phyloP scores from a whole-genome alignment of 805 yeast species.

The Candida morakotiae region DNA sequence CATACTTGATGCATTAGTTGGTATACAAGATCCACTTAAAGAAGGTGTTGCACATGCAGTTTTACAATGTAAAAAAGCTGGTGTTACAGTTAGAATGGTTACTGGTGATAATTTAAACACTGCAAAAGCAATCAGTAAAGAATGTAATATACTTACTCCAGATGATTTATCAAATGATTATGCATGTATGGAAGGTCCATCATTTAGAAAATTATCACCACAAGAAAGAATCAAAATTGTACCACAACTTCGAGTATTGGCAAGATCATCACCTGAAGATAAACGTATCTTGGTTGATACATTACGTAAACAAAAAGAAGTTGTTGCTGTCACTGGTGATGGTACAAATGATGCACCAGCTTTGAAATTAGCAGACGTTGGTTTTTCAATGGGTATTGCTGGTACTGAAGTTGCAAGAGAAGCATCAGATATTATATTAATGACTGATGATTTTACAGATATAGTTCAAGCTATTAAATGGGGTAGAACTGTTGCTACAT shows the following conservation, averaged over 20 bases:
- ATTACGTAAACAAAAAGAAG: constrained; percentile 76
- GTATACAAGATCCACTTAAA: constrained; percentile 93
- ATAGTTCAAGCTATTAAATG: constrained; percentile 96
- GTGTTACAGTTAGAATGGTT: constrained; percentile 95
- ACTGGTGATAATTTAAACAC: constrained; percentile 94
- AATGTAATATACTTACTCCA: constrained; percentile 70
- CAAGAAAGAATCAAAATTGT: constrained; percentile 55
- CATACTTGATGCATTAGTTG: constrained; percentile 71
- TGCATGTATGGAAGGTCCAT: constrained; percentile 90
- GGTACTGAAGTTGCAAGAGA: constrained; percentile 99
- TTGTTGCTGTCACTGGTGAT: constrained; percentile 98
- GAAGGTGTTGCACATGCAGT: constrained; percentile 90
- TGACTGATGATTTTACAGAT: constrained; percentile 92
- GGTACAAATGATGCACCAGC: constrained; percentile 99
- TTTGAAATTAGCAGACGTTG: constrained; percentile 92
- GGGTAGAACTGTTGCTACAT: constrained; percentile 96
- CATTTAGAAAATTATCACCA: constrained; percentile 63
- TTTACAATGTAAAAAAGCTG: constrained; percentile 78
- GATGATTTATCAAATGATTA: constrained; percentile 49
- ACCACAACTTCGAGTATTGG: constrained; percentile 80
- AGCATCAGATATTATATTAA: constrained; percentile 86
- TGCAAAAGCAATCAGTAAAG: constrained; percentile 84
- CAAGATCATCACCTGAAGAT: constrained; percentile 95
- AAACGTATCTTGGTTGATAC: constrained; percentile 83
- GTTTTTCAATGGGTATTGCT: constrained; percentile 97